Base-by-base conservation (phyloP, 148 eudicot species). In the Nyssa sinensis region DNA sequence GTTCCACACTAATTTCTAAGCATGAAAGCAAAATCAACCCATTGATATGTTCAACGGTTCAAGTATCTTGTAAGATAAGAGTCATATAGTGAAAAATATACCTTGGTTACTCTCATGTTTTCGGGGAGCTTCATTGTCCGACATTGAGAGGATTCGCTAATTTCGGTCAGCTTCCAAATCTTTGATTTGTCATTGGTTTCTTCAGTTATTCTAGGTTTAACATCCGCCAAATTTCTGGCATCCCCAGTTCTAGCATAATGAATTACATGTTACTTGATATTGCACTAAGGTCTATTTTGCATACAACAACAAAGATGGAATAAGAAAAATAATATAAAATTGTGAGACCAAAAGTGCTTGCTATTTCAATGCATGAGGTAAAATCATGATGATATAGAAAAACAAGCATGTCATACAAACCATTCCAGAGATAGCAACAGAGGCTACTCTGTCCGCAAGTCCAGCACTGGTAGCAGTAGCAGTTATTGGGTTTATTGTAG, bases 111-210 rank as follows among this genome's bases (percentile, higher is more conserved):
- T 84, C 92, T 83, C 82, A 83, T 63, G 86, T 89, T 82, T 71
- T 90, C 93, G 16, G 94, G 85, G 73, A 93, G 94, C 75, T 87
- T 79, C 67, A 87, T 62, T 55, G 98, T 86, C 35, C 92, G 93
- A 72, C 97, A 93, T 69, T 88, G 98, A 59, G 98, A 84, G 57
- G 90, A 84, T 79, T 93, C 94, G 64, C 80, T 86, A 64, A 93
- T 84, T 79, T 91, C 93, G 78, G 90, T 70, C 66, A 89, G 86
- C 74, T 88, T 93, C 87, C 92, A 90, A 62, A 86, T 80, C 87
- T 88, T 88, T 60, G 95, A 86, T 80, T 91, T 93, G 87, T 88
- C 95, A 74, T 83, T 89, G 74, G 74, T 66, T 78, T 85, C 91
- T 74, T 86, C 91, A 29, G 82, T 67, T 62, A 83, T 86, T 79